These are phyloP conservation scores for Quercus tomentella DNA, from an alignment of 331 rosid species.

Conservation along the genomic window DNA sequence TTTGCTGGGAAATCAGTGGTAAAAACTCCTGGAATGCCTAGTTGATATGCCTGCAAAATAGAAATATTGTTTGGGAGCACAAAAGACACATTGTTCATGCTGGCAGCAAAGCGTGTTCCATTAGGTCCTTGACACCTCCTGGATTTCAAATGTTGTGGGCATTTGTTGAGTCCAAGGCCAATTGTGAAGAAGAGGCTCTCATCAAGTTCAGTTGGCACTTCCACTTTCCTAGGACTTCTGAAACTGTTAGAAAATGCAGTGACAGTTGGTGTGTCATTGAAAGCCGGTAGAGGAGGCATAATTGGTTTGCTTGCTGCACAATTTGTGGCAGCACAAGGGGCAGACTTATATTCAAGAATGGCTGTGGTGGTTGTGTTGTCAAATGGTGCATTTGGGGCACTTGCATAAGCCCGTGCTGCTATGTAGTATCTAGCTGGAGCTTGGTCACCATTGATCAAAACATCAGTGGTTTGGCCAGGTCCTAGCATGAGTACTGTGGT, in stretches of 20 bases:
- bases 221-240: conserved; percentile 48
- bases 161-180: conserved; percentile 70
- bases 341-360: conserved; percentile 65
- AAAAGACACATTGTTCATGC: conserved; percentile 83
- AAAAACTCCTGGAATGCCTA: conserved; percentile 53
- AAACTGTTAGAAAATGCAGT: conserved; percentile 61
- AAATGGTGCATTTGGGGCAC: conserved; percentile 68
- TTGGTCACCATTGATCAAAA: conserved; percentile 68
- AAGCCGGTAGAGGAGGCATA: conserved; percentile 71
- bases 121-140: conserved; percentile 81
- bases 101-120: conserved; percentile 78
- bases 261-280: conserved; percentile 73
- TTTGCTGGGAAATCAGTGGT: conserved; percentile 73
- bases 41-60: conserved; percentile 72
- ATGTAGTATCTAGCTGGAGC: conserved; percentile 62
- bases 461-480: conserved; percentile 97
- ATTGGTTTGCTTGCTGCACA: conserved; percentile 37
- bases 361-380: conserved; percentile 93
- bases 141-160: conserved; percentile 45
- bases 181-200: conserved; percentile 69
- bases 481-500: conserved; percentile 74
- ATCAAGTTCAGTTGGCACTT: conserved; percentile 64
- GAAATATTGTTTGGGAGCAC: conserved; percentile 62
- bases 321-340: conserved; percentile 42
- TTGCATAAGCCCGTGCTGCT: conserved; percentile 75